Evolutionary conservation across 73 alveolate species (phyloP).

Genomic region (Uronychia binucleata): DNA sequence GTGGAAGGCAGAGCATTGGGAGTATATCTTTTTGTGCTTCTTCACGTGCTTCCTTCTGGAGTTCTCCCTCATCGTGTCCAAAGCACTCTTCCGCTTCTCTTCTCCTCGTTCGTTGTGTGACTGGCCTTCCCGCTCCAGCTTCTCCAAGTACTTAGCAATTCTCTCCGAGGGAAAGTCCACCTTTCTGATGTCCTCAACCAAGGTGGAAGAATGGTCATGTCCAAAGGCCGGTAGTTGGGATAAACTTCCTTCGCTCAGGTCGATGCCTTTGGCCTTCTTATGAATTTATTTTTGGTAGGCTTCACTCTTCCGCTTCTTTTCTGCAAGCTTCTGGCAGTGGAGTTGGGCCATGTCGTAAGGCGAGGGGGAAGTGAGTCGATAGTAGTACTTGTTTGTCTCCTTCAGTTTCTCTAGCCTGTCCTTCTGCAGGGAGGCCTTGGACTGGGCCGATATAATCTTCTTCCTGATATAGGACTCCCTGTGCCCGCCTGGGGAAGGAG

Average conservation of each 20-base stretch:
- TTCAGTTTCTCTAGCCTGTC: constrained; percentile 28
- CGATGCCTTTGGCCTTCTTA: background rate
- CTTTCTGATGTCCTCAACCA: background rate
- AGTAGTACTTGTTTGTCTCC: constrained; percentile 27
- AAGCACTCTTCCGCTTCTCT: constrained; percentile 24
- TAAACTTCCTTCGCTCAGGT: background rate
- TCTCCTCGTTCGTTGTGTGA: background rate
- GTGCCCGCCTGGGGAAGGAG: too few species aligned
- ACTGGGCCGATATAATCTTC: background rate
- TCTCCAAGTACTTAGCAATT: background rate
- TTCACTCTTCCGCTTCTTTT: constrained; percentile 16
- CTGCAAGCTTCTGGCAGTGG: background rate
- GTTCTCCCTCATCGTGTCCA: constrained; percentile 22
- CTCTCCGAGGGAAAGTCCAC: background rate
- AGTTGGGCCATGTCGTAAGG: constrained; percentile 28
- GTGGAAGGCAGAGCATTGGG: constrained; percentile 52
- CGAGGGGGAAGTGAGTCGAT: constrained; percentile 32
- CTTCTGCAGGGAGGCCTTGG: background rate
- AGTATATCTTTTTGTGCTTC: constrained; percentile 42
- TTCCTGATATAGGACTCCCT: background rate
- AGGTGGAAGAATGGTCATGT: too few species aligned
- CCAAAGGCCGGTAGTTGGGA: too few species aligned
- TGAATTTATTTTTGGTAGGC: background rate
- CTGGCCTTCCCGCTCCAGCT: background rate
- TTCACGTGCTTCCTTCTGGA: constrained; percentile 37